A percentile compares a stretch with the other conserved stretches of the same genome.
phyloP scores from a whole-genome alignment of 495 filamentous ascomycete genomes.

The Penicillium maclennaniae region DNA sequence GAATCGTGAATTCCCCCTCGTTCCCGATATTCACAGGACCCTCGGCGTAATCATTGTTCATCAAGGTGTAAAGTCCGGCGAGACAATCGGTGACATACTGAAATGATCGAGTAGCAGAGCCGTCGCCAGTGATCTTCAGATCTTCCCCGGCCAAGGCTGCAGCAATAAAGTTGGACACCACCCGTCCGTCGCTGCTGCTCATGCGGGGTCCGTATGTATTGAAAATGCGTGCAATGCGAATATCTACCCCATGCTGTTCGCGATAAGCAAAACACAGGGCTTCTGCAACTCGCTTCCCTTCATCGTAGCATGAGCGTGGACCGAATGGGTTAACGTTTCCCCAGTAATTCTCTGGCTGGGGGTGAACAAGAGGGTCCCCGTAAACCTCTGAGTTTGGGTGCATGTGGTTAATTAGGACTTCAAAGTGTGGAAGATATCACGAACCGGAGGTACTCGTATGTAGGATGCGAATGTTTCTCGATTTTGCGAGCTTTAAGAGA shows the following conservation, averaged over 20 bases:
- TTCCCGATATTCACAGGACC: slow-evolving; percentile 23
- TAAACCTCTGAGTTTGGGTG: slow-evolving; percentile 12
- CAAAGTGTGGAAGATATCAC: not conserved
- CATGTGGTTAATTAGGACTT: not conserved
- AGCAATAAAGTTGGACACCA: slow-evolving; percentile 18
- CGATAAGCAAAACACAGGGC: slow-evolving; percentile 19
- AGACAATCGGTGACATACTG: slow-evolving; percentile 21
- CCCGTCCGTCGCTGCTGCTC: slow-evolving; percentile 12
- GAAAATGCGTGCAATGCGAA: slow-evolving; percentile 21
- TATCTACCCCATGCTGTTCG: slow-evolving; percentile 6
- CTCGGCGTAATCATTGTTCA: slow-evolving; percentile 12
- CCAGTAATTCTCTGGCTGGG: slow-evolving; percentile 20
- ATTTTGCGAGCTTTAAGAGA: slow-evolving; percentile 10
- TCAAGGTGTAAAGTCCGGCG: slow-evolving; percentile 13
- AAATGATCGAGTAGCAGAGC: slow-evolving; percentile 17
- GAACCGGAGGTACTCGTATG: slow-evolving; percentile 18
- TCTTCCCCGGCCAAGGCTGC: slow-evolving; percentile 7
- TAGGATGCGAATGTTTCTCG: slow-evolving; percentile 7
- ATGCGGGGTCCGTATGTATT: slow-evolving; percentile 22
- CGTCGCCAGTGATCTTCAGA: slow-evolving; percentile 15
- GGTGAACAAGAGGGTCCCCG: slow-evolving; percentile 16
- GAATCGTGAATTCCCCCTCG: slow-evolving; percentile 14
- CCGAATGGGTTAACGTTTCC: slow-evolving; percentile 21
- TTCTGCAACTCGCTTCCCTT: slow-evolving; percentile 19
- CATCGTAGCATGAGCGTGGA: slow-evolving; percentile 20